Evolutionary conservation across 2,329 filamentous ascomycete species (phyloP), one percentile per base, ranked within the genome.

Genomic region (Chrysosphaeria jannelii): DNA sequence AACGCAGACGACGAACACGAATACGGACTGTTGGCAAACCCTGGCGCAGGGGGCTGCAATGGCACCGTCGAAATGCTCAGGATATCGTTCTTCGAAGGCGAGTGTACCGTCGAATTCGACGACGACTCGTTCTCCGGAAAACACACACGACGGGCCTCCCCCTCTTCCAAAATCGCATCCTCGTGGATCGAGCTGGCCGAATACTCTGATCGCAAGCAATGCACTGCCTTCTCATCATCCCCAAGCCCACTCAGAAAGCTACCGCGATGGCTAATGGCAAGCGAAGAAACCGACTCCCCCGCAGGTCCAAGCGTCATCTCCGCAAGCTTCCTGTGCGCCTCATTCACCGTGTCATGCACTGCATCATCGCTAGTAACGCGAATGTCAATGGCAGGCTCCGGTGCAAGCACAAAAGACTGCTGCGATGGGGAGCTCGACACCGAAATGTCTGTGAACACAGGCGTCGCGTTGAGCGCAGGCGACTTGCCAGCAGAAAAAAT

Each of bases 21-120:
- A 25, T 66, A 62, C 6, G 69, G 65, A 40, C 67, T 64, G 30
- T 58, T 39, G n/a, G n/a, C n/a, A n/a, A n/a, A n/a, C n/a, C n/a
- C n/a, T n/a, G 59, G 53, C 14, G 47, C 43, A 4, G 49, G 37
- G 28, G 53, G 34, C 19, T 62, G 55, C n/a, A n/a, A n/a, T n/a
- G n/a, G n/a, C n/a, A n/a, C n/a, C n/a, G n/a, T n/a, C n/a, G n/a
- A n/a, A n/a, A n/a, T n/a, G n/a, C n/a, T n/a, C n/a, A n/a, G n/a
- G 10, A 47, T 47, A 29, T 40, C 38, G 26, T 44, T 39, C 22
- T 44, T 33, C 6, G 40, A 36, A 0, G 51, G 47, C 10, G 56
- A 57, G 6, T 52, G 45, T 2, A 47, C 42, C 3, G 43, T 42
- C 2, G 47, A 50, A 23, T 45, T 46, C 4, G 40, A 41, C 7